phyloP scores from a whole-genome alignment of 2,329 filamentous ascomycete species.

The Sclerotinia subarctica region DNA sequence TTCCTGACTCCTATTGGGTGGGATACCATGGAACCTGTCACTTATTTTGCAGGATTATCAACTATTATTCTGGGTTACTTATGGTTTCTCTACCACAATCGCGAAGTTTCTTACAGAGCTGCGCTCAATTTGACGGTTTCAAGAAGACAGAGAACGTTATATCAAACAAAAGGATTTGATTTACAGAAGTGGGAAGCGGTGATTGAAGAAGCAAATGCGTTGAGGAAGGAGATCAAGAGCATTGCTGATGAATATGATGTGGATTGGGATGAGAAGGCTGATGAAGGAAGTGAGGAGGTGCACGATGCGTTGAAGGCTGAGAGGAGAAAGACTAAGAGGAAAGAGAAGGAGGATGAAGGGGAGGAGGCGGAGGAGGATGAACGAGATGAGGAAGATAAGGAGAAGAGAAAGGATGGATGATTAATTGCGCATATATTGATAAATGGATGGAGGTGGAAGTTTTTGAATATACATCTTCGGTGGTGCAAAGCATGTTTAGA shows the following conservation, averaged over 20 bases:
- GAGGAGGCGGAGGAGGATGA: conserved; percentile 32
- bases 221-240: conserved; percentile 74
- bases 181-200: conserved; percentile 71
- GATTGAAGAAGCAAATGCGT: conserved; percentile 73
- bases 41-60: conserved; percentile 81
- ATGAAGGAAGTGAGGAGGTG: conserved; percentile 67
- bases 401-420: neutral
- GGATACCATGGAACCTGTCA: conserved; percentile 89
- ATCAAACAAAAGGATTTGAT: conserved; percentile 73
- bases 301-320: conserved; percentile 56
- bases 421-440: neutral
- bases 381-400: neutral
- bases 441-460: neutral
- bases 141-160: conserved; percentile 71
- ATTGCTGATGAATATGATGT: conserved; percentile 86
- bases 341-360: conserved; percentile 41
- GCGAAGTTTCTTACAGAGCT: conserved; percentile 80
- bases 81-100: conserved; percentile 91
- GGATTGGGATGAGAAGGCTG: conserved; percentile 76
- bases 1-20: conserved; percentile 76
- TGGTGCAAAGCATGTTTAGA: neutral
- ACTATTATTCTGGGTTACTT: conserved; percentile 87
- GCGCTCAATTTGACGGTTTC: conserved; percentile 86
- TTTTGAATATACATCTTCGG: neutral
- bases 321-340: conserved; percentile 40